Evolutionary conservation across 495 filamentous ascomycete genomes (phyloP).

Genomic region (Aspergillus incahuasiensis): DNA sequence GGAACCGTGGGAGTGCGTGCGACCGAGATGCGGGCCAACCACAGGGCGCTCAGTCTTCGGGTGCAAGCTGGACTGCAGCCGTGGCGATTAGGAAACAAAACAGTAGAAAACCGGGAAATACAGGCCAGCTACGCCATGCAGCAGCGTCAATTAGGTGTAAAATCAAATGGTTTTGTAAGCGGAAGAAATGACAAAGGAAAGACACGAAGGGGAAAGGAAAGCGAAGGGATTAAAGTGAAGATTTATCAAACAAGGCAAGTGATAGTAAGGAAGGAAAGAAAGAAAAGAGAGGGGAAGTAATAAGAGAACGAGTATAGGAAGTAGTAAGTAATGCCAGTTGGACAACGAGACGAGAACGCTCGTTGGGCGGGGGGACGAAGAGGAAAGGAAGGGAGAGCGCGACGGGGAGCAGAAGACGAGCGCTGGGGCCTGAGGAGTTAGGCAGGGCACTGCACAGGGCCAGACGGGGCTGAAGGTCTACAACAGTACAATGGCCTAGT

Average conservation of each 20-base stretch:
- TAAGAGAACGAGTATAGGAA: conserved; percentile 12
- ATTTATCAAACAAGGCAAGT: conserved; percentile 9
- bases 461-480: background rate
- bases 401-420: conserved; percentile 3
- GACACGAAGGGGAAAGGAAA: conserved; percentile 8
- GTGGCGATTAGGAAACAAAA: conserved; percentile 13
- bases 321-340: conserved; percentile 12
- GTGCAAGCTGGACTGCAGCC: conserved; percentile 6
- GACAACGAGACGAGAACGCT: conserved; percentile 19
- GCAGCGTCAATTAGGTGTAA: conserved; percentile 9
- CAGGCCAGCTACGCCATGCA: conserved; percentile 12
- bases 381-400: conserved; percentile 6
- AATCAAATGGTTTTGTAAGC: background rate
- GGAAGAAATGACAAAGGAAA: background rate
- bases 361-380: conserved; percentile 17
- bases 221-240: conserved; percentile 10
- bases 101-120: background rate
- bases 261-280: conserved; percentile 9
- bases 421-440: background rate
- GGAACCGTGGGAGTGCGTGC: conserved; percentile 16
- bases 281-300: conserved; percentile 8
- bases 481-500: background rate
- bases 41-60: conserved; percentile 8
- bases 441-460: background rate
- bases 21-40: conserved; percentile 20